Base-by-base conservation (phyloP, 306 rosid genomes). In the Fragaria vesca region DNA sequence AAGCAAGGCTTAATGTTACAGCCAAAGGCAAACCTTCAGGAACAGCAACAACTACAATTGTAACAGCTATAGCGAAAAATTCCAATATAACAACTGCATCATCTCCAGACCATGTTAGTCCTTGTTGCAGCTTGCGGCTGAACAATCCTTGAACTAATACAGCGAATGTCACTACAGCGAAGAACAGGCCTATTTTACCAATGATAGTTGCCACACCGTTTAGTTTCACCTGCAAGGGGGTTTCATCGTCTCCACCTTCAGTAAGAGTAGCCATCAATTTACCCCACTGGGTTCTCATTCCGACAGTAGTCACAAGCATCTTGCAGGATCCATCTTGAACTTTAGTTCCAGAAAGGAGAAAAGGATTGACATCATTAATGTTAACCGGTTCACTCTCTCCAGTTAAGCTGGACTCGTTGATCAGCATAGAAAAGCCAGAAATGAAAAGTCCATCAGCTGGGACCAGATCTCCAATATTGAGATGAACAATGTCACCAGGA, bases 201-300 rank as follows among this genome's bases (percentile, higher is more conserved):
- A 95, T 93, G 76, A 95, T 85, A 74, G 96, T 95, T n/a, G 98
- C 99, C 86, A 95, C 99, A 20, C 99, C 97, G 76, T 95, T 95
- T 73, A 95, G 98, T 82, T 95, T 95, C 54, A 95, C 99, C 97
- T 95, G 99, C 90, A 95, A 83, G 34, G 99, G 99, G 76, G 97
- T 95, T 88, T 95, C 99, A 74, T 95, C 99, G 72, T 93, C 97
- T 80, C 99, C 99, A 83, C 99, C 99, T 87, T 95, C 99, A 76
- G 90, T 88, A 46, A 95, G 93, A 81, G 99, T 95, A 72, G 97
- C 96, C 96, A 95, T 86, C 78, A 95, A 85, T 80, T 93, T 95
- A 65, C 99, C 99, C 99, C 99, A 95, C 68, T 95, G 99, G 57
- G 99, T 95, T 81, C 97, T 93, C 99, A 95, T 95, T 82, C 99